Conservation (phyloP, 768 basidiomycete species). For the Mycena rebaudengoi region DNA sequence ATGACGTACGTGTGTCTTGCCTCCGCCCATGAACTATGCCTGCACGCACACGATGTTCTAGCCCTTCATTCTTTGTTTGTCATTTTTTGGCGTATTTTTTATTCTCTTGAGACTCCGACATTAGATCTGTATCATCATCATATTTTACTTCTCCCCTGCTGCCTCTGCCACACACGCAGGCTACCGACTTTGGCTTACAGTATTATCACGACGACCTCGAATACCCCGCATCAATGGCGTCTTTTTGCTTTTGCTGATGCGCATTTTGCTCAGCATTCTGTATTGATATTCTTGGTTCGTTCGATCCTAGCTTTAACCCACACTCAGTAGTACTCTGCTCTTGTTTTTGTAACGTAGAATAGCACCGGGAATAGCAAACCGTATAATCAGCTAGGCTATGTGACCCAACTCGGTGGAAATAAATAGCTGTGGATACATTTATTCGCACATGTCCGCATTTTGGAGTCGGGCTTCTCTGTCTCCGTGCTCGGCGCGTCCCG, state of each 20-base stretch:
- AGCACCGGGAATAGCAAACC: slow-evolving; percentile 24
- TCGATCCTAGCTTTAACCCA: slow-evolving; percentile 11
- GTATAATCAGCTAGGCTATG: slow-evolving; percentile 21
- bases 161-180: neutral
- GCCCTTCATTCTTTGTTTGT: slow-evolving; percentile 12
- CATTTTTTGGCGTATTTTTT: slow-evolving; percentile 28
- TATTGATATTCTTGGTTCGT: slow-evolving; percentile 27
- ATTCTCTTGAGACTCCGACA: slow-evolving; percentile 21
- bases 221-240: slow-evolving; percentile 20
- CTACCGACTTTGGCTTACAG: slow-evolving; percentile 2
- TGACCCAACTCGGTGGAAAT: too few species aligned
- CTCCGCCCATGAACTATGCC: neutral
- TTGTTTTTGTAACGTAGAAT: slow-evolving; percentile 26
- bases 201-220: slow-evolving; percentile 25
- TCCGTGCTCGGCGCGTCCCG: neutral
- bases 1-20: slow-evolving; percentile 13
- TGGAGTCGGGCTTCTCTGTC: neutral
- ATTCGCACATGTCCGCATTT: too few species aligned
- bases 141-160: slow-evolving; percentile 8
- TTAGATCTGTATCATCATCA: slow-evolving; percentile 29
- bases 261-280: slow-evolving; percentile 19
- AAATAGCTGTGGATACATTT: neutral
- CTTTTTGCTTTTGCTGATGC: slow-evolving; percentile 23
- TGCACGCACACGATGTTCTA: neutral
- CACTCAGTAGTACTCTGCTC: slow-evolving; percentile 17